phyloP scores from a whole-genome alignment of 2,329 filamentous ascomycete genomes.

The Ophiostoma australiae region DNA sequence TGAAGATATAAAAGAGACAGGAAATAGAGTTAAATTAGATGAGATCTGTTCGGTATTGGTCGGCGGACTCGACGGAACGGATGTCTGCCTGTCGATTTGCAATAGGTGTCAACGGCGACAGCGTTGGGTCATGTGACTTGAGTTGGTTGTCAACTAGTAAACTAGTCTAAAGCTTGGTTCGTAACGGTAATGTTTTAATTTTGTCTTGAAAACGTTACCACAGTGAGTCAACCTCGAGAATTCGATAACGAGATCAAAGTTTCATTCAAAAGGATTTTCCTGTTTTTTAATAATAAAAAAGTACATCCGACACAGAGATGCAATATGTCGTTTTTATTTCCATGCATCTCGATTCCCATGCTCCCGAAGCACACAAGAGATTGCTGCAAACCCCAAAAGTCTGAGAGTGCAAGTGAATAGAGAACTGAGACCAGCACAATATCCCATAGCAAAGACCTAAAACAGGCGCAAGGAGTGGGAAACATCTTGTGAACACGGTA shows the following conservation, averaged over 20 bases:
- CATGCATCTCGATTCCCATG: background rate
- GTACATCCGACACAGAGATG: background rate
- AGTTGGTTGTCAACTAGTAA: background rate
- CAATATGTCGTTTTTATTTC: background rate
- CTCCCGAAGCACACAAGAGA: background rate
- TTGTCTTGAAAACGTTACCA: background rate
- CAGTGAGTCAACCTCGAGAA: background rate
- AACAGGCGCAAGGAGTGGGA: background rate
- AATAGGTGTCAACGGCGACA: no score
- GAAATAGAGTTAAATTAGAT: conserved; percentile 1
- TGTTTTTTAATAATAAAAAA: no score
- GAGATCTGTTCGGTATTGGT: background rate
- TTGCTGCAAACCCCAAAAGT: background rate
- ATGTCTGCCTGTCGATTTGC: background rate
- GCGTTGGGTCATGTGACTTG: background rate
- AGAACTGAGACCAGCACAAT: background rate
- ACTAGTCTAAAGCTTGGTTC: background rate
- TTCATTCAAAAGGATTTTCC: no score
- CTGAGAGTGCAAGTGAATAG: background rate
- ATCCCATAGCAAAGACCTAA: background rate
- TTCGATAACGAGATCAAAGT: background rate
- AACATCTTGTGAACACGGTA: background rate
- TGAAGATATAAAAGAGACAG: background rate
- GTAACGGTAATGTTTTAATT: background rate
- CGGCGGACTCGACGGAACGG: background rate